These are phyloP conservation scores for Colletotrichum magnum DNA, from an alignment of 2,329 filamentous ascomycete genomes.

Conservation along the genomic window DNA sequence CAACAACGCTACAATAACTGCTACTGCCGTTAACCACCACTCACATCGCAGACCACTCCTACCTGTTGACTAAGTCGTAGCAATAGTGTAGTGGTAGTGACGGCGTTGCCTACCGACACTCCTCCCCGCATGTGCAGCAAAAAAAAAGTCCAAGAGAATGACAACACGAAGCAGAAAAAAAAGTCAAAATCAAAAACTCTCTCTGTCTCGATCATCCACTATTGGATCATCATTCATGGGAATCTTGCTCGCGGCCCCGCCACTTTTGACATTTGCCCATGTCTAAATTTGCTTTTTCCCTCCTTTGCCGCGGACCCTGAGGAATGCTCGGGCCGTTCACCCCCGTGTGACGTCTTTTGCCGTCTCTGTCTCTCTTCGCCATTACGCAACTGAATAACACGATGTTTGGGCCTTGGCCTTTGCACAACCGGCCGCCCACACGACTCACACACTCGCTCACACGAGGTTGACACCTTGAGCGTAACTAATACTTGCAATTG, in stretches of 20 bases:
- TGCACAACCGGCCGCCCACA: not conserved
- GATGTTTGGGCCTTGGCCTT: not conserved
- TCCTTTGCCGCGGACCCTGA: not conserved
- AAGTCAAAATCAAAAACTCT: constrained; percentile 12
- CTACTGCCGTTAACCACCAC: not conserved
- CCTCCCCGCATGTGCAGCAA: constrained; percentile 17
- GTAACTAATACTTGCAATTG: no score
- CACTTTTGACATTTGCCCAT: constrained; percentile 29
- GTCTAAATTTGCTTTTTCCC: constrained; percentile 4
- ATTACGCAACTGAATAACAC: constrained; percentile 4
- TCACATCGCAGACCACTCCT: not conserved
- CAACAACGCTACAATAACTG: not conserved
- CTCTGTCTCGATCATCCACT: not conserved
- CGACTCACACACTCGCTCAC: no score
- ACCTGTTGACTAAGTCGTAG: not conserved
- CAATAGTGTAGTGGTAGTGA: no score
- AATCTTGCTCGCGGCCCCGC: constrained; percentile 10
- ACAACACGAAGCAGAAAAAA: not conserved
- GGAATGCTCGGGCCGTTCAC: not conserved
- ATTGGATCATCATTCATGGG: constrained; percentile 24
- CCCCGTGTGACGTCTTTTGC: not conserved
- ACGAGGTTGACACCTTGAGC: no score
- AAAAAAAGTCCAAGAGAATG: not conserved
- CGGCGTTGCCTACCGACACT: constrained; percentile 6
- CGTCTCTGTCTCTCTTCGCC: not conserved